Base-by-base conservation (phyloP, 768 basidiomycete species). In the Rhodotorula graminis region DNA sequence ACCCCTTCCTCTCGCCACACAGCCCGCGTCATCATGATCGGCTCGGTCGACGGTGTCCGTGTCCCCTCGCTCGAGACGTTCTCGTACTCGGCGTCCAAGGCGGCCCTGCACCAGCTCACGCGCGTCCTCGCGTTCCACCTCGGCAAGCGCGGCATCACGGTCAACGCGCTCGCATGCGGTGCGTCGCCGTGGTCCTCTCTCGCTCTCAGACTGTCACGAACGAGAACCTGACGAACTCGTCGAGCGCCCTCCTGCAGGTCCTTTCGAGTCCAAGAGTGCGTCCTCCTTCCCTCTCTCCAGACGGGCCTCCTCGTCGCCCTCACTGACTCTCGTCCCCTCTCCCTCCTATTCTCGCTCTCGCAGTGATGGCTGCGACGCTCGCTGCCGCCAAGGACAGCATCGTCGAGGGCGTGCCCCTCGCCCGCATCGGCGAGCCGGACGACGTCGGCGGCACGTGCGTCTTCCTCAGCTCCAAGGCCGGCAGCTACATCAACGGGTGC, bases 11-110 rank as follows among this genome's bases (percentile, higher is more conserved):
- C 46, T 4, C 62, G 19, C 49, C 37, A 37, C 15, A 19, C 69
- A 88, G 87, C 88, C 86, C 74, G 88, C 85, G 47, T 88, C 25
- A 84, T 89, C 50, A 88, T 89, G 76, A 88, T 85, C 42, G 77
- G 77, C 9, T 70, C 67, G 8, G 73, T 77, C 29, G 78, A 77
- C 57, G 76, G 76, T 11, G 44, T 78, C 37, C 75, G 77, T 29
- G 84, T 87, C 9, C 86, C 87, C 3, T 80, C 82, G 33, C 83
- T 85, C 69, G 87, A 89, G 73, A 88, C 88, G 4, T 88, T 87
- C 72, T 86, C 87, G 0, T 88, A 89, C 77, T 84, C 86, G 46
- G 85, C 87, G 8, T 85, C 85, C n/a, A 89, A 89, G 74, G 87
- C 85, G 11, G 86, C 83, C 7, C 79, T 87, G 64, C 85, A 86